Evolutionary conservation across 2,329 filamentous ascomycete genomes (phyloP).

Genomic region (Colletotrichum scovillei): DNA sequence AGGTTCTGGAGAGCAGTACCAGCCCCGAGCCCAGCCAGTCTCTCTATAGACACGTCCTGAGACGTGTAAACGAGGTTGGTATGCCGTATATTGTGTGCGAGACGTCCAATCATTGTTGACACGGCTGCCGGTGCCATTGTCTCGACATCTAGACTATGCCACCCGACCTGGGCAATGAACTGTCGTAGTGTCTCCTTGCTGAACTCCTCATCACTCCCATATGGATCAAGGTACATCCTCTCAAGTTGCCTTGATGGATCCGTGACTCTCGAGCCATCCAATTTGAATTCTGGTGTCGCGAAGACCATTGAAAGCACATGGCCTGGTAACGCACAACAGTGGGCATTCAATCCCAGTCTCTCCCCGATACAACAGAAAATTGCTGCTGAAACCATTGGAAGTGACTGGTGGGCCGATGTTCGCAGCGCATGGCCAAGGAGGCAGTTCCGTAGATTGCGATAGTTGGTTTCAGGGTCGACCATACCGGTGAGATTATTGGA

Average conservation of each 20-base stretch:
- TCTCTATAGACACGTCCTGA: constrained; percentile 39
- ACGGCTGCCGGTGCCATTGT: constrained; percentile 75
- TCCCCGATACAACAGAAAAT: constrained; percentile 87
- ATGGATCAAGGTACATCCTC: constrained; percentile 88
- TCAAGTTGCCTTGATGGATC: constrained; percentile 41
- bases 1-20: constrained; percentile 66
- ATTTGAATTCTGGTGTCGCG: constrained; percentile 67
- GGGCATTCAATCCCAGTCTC: constrained; percentile 79
- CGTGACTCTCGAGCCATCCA: constrained; percentile 63
- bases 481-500: constrained; percentile 77
- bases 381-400: constrained; percentile 86
- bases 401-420: constrained; percentile 78
- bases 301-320: constrained; percentile 87
- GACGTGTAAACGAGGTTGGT: constrained; percentile 45
- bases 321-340: constrained; percentile 83
- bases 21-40: constrained; percentile 33
- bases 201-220: constrained; percentile 76
- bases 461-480: constrained; percentile 71
- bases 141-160: constrained; percentile 52
- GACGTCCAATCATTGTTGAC: constrained; percentile 77
- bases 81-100: constrained; percentile 77
- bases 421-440: constrained; percentile 86
- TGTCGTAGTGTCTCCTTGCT: constrained; percentile 66
- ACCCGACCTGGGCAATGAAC: constrained; percentile 64
- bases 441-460: constrained; percentile 86